Conservation (phyloP, 495 filamentous ascomycete species). For the Xylaria cubensis region DNA sequence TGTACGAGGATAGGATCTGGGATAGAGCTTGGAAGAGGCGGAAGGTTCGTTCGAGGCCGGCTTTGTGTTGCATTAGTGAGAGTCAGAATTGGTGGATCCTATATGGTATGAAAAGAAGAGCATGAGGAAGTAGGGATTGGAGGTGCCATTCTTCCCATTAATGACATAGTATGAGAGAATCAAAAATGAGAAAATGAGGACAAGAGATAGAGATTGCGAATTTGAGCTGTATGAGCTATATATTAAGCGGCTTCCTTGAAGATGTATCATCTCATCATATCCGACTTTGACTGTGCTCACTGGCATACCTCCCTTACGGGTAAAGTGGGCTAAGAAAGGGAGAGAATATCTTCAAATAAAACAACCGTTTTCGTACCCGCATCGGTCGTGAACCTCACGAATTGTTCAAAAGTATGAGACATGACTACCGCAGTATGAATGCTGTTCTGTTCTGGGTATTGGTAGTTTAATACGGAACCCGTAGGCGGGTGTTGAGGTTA, state of each 20-base stretch:
- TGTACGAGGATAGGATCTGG: slow-evolving; percentile 55
- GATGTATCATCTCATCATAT: neutral
- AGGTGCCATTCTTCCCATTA: neutral
- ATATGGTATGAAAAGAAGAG: neutral
- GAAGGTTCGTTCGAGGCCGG: slow-evolving; percentile 67
- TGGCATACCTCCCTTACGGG: neutral
- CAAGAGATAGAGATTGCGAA: slow-evolving; percentile 26
- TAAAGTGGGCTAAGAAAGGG: neutral
- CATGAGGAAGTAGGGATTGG: slow-evolving; percentile 11
- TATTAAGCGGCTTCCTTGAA: neutral
- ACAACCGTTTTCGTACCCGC: slow-evolving; percentile 44
- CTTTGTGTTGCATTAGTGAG: slow-evolving; percentile 35
- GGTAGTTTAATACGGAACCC: neutral
- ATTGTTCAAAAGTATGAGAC: slow-evolving; percentile 45
- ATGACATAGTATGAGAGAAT: neutral
- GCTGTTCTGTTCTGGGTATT: neutral
- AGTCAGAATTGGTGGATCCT: neutral
- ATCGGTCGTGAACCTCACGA: slow-evolving; percentile 52
- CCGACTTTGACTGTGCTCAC: neutral
- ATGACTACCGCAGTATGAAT: slow-evolving; percentile 12
- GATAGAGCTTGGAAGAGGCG: slow-evolving; percentile 64
- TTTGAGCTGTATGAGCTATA: neutral
- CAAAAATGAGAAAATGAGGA: slow-evolving; percentile 14
- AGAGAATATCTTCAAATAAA: slow-evolving; percentile 9
- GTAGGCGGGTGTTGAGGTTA: neutral